Evolutionary conservation across 345 rosid genomes (phyloP), one percentile per base, ranked within the genome.

Genomic region (Abelmoschus esculentus): DNA sequence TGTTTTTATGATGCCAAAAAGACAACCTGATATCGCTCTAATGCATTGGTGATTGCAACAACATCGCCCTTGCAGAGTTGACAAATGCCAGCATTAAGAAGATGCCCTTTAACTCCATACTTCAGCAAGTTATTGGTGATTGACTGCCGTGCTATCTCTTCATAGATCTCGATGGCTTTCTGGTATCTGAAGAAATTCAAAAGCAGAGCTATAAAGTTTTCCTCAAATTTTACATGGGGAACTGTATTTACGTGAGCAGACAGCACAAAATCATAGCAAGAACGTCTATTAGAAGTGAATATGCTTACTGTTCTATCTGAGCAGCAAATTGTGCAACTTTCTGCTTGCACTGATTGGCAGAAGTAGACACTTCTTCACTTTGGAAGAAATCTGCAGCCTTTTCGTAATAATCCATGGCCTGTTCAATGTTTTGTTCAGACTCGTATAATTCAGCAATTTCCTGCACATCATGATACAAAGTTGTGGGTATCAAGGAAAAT

Each of bases 101-200:
- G 90, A 83, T 93, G 97, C n/a, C 97, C 98, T 81, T 91, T 91
- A 74, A 88, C 98, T 79, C 97, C 97, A 77, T 93, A 91, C 78
- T 91, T 93, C 52, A 93, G 95, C 83, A 93, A 82, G 86, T 89
- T 88, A 67, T 80, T 89, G 60, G 75, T 79, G 68, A 89, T 90
- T 12, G 96, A 89, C 4, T 91, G 90, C 6, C 69, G 78, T n/a
- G 88, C 98, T 74, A 93, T 83, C n/a, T 85, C 97, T 85, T 93
- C 98, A 73, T 84, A 93, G 76, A 93, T 91, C 78, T 86, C 91
- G 78, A 91, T 83, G 44, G 98, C 84, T 78, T 88, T 91, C 64
- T 80, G 91, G 81, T 93, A 93, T 61, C 98, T 93, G 79, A 60
- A 82, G 64, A 76, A 68, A 79, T 42, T 32, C 52, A 70, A 34